Base-by-base conservation (phyloP, 768 basidiomycete species). In the Collybiopsis luxurians region DNA sequence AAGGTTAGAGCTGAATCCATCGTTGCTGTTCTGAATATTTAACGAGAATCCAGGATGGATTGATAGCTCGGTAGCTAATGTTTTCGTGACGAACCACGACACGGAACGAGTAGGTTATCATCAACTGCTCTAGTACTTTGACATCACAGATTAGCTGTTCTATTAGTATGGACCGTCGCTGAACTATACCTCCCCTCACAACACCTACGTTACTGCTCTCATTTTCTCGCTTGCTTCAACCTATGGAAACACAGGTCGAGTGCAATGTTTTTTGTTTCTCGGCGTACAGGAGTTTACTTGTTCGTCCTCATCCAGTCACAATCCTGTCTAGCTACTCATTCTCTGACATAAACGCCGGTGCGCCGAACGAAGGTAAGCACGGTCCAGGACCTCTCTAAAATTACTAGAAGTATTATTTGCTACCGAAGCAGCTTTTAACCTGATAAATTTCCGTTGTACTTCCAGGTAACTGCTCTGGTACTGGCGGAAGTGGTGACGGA, bases 11-110 rank as follows among this genome's bases (percentile, higher is more conserved):
- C 34, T n/a, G 26, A 27, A 5, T 17, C 6, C 4, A 27, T 49
- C 31, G 50, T 4, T 28, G 26, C 34, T 39, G 13, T n/a, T n/a
- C n/a, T n/a, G 26, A 7, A 6, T 52, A 17, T 39, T 21, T 17
- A 21, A 21, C 30, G 10, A 19, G 7, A 31, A 21, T 52, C 5
- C 10, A 48, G 47, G 47, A 4, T 89, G 85, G 86, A 72, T 87
- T 1, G 34, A 79, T 0, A 75, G 85, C 2, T 70, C 65, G 0
- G 60, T 62, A 12, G 85, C 86, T 0, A 89, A 87, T 60, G 78
- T 83, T 5, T 88, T 87, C 57, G 85, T 88, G 2, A 72, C 80
- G 0, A 86, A 88, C 61, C 87, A 88, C 56, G 87, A 88, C 60
- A 88, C 86, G 1, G 87, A 88, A 65, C 70, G 87, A 44, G 79